These are phyloP conservation scores for Polyporus tsugae DNA, from an alignment of 1,284 basidiomycete genomes.

Conservation along the genomic window DNA sequence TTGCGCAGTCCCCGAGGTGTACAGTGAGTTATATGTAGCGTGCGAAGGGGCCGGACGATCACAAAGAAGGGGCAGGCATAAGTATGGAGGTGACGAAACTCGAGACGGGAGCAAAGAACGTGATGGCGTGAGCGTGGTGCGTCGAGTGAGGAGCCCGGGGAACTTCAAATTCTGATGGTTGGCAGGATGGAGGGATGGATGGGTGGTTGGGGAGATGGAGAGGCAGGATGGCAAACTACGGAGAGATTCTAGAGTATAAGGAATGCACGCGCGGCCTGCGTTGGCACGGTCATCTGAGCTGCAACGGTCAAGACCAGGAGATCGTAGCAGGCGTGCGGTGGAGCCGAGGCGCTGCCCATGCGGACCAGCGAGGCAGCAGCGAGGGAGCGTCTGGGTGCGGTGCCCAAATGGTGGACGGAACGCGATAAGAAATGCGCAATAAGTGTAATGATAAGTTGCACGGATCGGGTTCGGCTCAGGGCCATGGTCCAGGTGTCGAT, in stretches of 20 bases:
- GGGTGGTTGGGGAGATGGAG: background rate
- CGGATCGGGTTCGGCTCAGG: constrained; percentile 4
- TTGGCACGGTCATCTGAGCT: constrained; percentile 2
- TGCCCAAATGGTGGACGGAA: background rate
- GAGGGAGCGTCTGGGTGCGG: background rate
- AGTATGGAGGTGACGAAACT: background rate
- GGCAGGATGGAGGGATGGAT: background rate
- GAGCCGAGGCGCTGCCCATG: background rate
- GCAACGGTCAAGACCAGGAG: constrained; percentile 5
- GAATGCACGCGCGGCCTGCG: background rate
- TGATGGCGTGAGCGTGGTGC: constrained; percentile 4
- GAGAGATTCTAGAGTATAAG: constrained; percentile 1
- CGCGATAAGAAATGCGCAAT: background rate
- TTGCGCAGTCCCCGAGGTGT: background rate
- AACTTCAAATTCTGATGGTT: background rate
- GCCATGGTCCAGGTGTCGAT: constrained; percentile 12
- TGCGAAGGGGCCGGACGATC: background rate
- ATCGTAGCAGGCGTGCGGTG: background rate
- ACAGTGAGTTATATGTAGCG: background rate
- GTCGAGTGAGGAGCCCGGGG: background rate
- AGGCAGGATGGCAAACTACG: constrained; percentile 1
- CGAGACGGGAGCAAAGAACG: background rate
- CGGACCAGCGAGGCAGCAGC: background rate
- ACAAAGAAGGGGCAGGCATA: background rate
- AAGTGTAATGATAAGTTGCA: constrained; percentile 14